Percentiles rank a stretch among this genome's conserved stretches.
Evolutionary conservation across 129 eudicot genomes (phyloP).

Genomic region (Lactuca sativa): DNA sequence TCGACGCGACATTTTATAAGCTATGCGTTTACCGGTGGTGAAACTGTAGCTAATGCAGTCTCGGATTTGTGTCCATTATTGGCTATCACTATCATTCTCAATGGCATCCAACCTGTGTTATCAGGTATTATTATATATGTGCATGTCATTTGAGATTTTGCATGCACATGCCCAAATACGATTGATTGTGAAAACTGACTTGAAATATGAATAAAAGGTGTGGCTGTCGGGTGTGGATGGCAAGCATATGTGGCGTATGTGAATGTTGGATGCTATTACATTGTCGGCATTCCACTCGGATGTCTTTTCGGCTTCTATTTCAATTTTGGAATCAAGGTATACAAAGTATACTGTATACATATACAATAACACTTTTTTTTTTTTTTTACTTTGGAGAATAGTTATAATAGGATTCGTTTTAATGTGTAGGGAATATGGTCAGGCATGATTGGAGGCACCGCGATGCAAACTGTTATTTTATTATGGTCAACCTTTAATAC

Average conservation of each 20-base stretch:
- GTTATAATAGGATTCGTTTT: neutral
- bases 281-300: slow-evolving; percentile 84
- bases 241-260: slow-evolving; percentile 94
- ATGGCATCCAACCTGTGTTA: slow-evolving; percentile 86
- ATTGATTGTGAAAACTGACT: neutral
- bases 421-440: slow-evolving; percentile 76
- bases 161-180: neutral
- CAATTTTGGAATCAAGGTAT: slow-evolving; percentile 77
- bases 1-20: slow-evolving; percentile 62
- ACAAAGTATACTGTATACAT: neutral
- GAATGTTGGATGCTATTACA: slow-evolving; percentile 82
- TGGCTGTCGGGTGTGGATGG: slow-evolving; percentile 98
- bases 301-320: slow-evolving; percentile 70
- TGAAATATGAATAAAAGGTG: slow-evolving; percentile 36
- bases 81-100: slow-evolving; percentile 70
- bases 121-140: slow-evolving; percentile 46
- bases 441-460: slow-evolving; percentile 87
- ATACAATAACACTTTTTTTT: neutral
- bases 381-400: neutral
- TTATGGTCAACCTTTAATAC: slow-evolving; percentile 61
- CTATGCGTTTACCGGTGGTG: slow-evolving; percentile 73
- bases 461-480: slow-evolving; percentile 67
- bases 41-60: slow-evolving; percentile 64
- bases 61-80: slow-evolving; percentile 85
- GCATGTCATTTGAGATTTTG: neutral